Base-by-base conservation (phyloP, 75 land plant genomes). In the Cunninghamia lanceolata region DNA sequence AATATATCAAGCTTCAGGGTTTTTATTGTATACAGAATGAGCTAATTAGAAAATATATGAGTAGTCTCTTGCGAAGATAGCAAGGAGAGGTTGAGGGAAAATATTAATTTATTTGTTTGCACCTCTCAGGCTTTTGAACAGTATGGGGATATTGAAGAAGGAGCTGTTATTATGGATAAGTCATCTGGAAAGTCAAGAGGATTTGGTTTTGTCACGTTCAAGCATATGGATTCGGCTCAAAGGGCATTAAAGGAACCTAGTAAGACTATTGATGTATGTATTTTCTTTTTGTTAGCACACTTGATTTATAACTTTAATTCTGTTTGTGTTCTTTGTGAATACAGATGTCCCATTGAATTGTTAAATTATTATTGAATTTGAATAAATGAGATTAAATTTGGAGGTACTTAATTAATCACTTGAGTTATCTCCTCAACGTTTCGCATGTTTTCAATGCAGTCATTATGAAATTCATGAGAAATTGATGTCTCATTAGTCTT, bases 101-200 rank as follows among this genome's bases (percentile, higher is more conserved):
- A 28, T 78, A 21, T 50, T 53, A 85, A 83, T 73, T 16, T 87
- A 30, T 19, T 87, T 15, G 53, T 35, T 15, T 88, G 70, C 3
- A 38, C 81, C 19, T n/a, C 77, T 66, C 88, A 95, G 96, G 95
- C 93, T 70, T 95, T 95, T 88, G 77, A 80, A 84, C 91, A 84
- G 38, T 92, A 91, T 90, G 96, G 96, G 10, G 95, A 93, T 84
- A 90, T 95, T 74, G 96, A 95, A 87, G 96, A 95, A 87, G 96
- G 94, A 2, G 92, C 94, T 84, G 96, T 95, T 19, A 93, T 95
- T 71, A 85, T 88, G 76, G 96, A 95, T 85, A 95, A 95, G 86
- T 84, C 89, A 70, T 85, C 94, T 54, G 96, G 96, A 85, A 95
- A 95, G 66, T 93, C 95, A 8, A 91, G 95, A 63, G 96, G 96